Conservation (phyloP, 768 basidiomycete genomes). For the Coprinopsis strossmayeri region DNA sequence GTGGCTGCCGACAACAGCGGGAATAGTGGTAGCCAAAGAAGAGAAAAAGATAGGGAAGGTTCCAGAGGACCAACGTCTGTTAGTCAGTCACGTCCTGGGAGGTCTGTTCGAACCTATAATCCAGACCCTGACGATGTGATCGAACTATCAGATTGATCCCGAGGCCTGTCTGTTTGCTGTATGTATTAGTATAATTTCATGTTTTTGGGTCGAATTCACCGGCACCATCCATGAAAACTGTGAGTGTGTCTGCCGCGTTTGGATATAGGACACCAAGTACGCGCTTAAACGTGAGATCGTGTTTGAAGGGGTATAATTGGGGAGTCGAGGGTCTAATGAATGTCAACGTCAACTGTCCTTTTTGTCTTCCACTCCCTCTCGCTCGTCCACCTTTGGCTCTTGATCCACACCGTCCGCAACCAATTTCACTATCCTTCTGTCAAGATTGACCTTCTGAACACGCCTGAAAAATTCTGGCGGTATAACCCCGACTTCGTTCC, state of each 20-base stretch:
- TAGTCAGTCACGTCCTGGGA: constrained; percentile 12
- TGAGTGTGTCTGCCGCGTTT: too few species aligned
- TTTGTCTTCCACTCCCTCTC: too few species aligned
- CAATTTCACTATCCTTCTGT: neutral
- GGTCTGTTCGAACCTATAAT: constrained; percentile 13
- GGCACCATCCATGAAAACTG: too few species aligned
- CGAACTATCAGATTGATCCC: constrained; percentile 46
- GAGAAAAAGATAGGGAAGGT: neutral
- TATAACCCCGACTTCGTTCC: neutral
- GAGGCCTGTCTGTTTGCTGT: too few species aligned
- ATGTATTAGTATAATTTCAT: too few species aligned
- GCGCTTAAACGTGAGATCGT: too few species aligned
- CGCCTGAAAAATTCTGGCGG: neutral
- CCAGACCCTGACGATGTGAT: constrained; percentile 44
- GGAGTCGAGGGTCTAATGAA: too few species aligned
- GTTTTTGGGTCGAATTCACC: too few species aligned
- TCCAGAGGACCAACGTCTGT: neutral
- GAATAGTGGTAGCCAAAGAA: neutral
- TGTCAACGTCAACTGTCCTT: too few species aligned
- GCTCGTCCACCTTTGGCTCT: neutral
- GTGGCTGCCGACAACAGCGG: constrained; percentile 16
- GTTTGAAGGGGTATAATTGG: too few species aligned
- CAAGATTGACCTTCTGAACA: neutral
- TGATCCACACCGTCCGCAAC: neutral
- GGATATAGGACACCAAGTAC: too few species aligned